Conservation (phyloP, 306 rosid genomes). For the Pyrus communis region DNA sequence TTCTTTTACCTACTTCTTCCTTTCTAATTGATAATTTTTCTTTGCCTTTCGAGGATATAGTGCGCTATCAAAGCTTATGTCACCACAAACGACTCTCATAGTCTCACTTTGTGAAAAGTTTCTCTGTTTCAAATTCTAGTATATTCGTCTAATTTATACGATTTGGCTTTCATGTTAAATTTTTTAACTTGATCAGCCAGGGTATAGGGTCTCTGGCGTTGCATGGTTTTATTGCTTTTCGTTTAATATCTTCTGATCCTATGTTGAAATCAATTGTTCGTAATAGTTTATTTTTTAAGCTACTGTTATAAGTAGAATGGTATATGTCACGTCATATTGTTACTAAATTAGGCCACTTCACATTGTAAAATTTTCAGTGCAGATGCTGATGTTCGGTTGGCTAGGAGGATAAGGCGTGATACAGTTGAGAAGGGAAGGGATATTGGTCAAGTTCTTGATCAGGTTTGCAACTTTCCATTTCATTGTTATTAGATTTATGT, state of each 20-base stretch:
- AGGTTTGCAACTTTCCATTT: conserved; percentile 46
- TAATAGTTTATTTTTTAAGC: background rate
- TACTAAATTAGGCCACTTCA: conserved; percentile 54
- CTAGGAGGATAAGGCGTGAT: conserved; percentile 95
- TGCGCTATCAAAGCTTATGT: background rate
- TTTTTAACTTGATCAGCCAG: background rate
- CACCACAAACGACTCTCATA: background rate
- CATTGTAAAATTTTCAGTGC: conserved; percentile 83
- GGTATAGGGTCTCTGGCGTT: background rate
- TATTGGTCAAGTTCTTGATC: conserved; percentile 90
- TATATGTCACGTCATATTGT: conserved; percentile 8
- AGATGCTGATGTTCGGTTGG: conserved; percentile 99
- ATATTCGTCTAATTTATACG: background rate
- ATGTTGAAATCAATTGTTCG: background rate
- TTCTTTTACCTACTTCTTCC: conserved; percentile 10
- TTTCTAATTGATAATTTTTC: background rate
- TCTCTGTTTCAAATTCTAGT: background rate
- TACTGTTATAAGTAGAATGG: background rate
- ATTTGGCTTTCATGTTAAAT: background rate
- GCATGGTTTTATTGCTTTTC: background rate
- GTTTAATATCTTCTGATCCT: background rate
- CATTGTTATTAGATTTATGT: background rate
- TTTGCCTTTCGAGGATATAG: background rate
- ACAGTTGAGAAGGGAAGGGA: conserved; percentile 77
- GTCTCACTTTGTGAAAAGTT: background rate